A percentile compares a stretch with the other conserved stretches of the same genome.
Conservation (phyloP, 257 asterid genomes). For the Craterostigma plantagineum region DNA sequence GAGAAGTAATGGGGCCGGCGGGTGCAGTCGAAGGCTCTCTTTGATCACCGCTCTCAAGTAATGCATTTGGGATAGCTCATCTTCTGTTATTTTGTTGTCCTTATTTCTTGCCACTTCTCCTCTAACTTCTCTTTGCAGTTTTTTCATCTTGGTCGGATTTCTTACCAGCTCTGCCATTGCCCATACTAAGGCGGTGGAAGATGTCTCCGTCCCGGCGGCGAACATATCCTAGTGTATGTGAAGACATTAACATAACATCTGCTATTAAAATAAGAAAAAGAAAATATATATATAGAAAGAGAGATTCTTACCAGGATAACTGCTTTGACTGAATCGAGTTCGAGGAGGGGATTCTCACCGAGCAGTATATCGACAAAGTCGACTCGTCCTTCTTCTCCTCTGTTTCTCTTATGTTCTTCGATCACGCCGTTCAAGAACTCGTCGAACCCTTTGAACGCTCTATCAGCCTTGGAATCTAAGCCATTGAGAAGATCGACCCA, state of each 20-base stretch:
- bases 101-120: not conserved
- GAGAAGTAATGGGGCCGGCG: slow-evolving; percentile 25
- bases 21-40: slow-evolving; percentile 24
- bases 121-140: slow-evolving; percentile 19
- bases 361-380: slow-evolving; percentile 35
- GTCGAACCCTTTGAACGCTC: slow-evolving; percentile 14
- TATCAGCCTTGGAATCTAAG: slow-evolving; percentile 14
- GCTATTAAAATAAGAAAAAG: no score
- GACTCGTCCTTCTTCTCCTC: not conserved
- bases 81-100: slow-evolving; percentile 11
- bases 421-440: slow-evolving; percentile 20
- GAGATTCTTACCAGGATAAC: slow-evolving; percentile 15
- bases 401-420: slow-evolving; percentile 10
- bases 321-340: slow-evolving; percentile 19
- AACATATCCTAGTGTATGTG: slow-evolving; percentile 44
- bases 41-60: slow-evolving; percentile 33
- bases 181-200: slow-evolving; percentile 20
- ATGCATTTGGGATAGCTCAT: slow-evolving; percentile 21
- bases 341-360: slow-evolving; percentile 9
- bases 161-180: slow-evolving; percentile 24
- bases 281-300: no score
- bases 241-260: no score
- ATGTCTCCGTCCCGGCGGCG: slow-evolving; percentile 39
- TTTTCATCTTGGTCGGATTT: slow-evolving; percentile 16
- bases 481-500: slow-evolving; percentile 21